Evolutionary conservation across 2,329 filamentous ascomycete species (phyloP), one percentile per base, ranked within the genome.

Genomic region (Penicillium brasilianum): DNA sequence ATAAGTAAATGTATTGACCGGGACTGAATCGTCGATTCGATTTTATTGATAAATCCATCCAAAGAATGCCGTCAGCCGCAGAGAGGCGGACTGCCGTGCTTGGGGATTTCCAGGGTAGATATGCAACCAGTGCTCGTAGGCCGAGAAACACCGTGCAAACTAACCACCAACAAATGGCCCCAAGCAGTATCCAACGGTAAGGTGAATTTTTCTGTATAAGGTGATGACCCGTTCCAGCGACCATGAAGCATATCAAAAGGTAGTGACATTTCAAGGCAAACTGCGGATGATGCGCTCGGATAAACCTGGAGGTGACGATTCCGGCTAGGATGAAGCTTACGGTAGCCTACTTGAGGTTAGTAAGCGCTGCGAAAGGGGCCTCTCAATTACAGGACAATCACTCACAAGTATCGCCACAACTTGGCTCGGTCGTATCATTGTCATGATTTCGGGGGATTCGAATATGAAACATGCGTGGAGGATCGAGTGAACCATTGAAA

Each of bases 201-300:
- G 25, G 48, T n/a, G 48, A 50, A 2, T 50, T 28, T 50, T 34
- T 28, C 30, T 50, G 13, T 32, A 50, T 28, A 18, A 50, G 48
- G 16, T 50, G 28, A 50, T 50, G 16, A 30, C 48, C 48, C 22
- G 28, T n/a, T 50, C 22, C 16, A 2, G 48, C 48, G 22, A 50
- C 28, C 7, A 50, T 32, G 13, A 50, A 50, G 48, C 28, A 50
- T 28, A 48, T 48, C 22, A 48, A 48, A 48, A 48, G 25, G 13
- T 50, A 50, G 25, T 50, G 28, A 10, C 28, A 50, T 50, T 49
- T 49, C 28, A 49, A 49, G 25, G 28, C 46, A 30, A 49, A 49
- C 25, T 49, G 28, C 13, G 14, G 22, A 50, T 50, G 28, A 30
- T 32, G 3, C 25, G 8, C 2, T 36, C 48, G 48, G 22, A 50